Evolutionary conservation across 176 grass and related monocot genomes (phyloP), one percentile per base, ranked within the genome.

Genomic region (Oryza longistaminata): DNA sequence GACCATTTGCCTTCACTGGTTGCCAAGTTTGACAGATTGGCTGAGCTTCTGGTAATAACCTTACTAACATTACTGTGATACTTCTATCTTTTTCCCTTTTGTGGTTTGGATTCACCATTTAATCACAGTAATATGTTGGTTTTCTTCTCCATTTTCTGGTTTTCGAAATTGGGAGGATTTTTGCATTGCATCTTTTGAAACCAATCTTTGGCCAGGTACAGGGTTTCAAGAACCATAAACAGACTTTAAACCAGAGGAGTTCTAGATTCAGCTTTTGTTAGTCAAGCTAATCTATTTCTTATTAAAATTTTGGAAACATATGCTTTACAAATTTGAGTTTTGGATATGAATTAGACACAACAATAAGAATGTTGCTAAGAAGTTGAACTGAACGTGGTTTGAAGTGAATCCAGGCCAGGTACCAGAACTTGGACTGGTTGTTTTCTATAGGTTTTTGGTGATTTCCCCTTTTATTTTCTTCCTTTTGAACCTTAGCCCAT

Each of bases 1-100:
- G 78, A 82, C 61, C 85, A 92, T 48, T 82, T 98, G 78, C 95
- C 93, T 76, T 74, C 64, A 70, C 50, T 97, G 74, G 65, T 85
- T 70, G 58, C 74, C 64, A 97, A 95, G 69, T 86, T 97, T 82
- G 87, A 84, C 64, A 80, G 71, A 60, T 75, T 97, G 29, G 55
- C 85, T 87, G 79, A 97, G 42, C 76, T 91, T 88, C 83, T 98
- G 95, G 95, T 98, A 89, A 88, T 64, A 69, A 90, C 79, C 66
- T 25, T 40, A 81, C 39, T 83, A 83, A 49, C 70, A 64, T 29
- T 70, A 70, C 50, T 61, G n/a, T 62, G 21, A 10, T 62, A 24
- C 21, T 24, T 72, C 64, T 66, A 66, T 78, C 2, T 81, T 78
- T 73, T 73, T 78, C 58, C 34, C 64, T 69, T 29, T 71, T 72